Evolutionary conservation across 169 alveolate genomes (phyloP).

Genomic region (Cryptosporidium xiaoi): DNA sequence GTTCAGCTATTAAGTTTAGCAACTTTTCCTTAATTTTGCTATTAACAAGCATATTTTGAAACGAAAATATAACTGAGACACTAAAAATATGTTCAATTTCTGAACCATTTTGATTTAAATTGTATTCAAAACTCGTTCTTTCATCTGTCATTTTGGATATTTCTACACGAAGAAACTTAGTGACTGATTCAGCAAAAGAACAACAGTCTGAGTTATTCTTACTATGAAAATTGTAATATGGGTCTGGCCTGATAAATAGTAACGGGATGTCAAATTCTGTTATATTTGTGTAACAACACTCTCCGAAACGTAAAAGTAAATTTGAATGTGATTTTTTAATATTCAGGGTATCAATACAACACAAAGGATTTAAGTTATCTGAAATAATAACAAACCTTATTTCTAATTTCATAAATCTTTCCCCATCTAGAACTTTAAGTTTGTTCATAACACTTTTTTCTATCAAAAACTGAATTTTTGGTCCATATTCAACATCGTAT

Average conservation of each 20-base stretch:
- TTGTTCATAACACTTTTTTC: not conserved
- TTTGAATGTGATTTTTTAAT: constrained; percentile 43
- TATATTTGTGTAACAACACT: constrained; percentile 30
- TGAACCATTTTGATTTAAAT: no score
- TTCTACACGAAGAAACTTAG: no score
- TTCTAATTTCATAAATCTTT: not conserved
- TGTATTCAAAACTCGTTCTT: no score
- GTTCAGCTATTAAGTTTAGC: no score
- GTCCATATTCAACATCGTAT: constrained; percentile 50
- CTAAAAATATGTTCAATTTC: no score
- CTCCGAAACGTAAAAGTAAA: constrained; percentile 53
- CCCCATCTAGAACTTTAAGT: not conserved
- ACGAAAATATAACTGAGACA: no score
- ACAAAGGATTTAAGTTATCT: constrained; percentile 37
- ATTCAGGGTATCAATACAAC: constrained; percentile 37
- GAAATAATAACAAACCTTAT: constrained; percentile 19
- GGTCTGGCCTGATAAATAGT: not conserved
- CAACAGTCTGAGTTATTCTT: no score
- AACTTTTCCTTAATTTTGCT: no score
- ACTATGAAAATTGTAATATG: no score
- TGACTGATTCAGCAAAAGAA: no score
- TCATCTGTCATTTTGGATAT: no score
- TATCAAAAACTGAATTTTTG: constrained; percentile 38
- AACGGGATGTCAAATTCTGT: constrained; percentile 6
- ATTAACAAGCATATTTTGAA: no score